A percentile compares a stretch with the other conserved stretches of the same genome.
Conservation (phyloP, 2,329 filamentous ascomycete genomes). For the Rhinocladiella similis region DNA sequence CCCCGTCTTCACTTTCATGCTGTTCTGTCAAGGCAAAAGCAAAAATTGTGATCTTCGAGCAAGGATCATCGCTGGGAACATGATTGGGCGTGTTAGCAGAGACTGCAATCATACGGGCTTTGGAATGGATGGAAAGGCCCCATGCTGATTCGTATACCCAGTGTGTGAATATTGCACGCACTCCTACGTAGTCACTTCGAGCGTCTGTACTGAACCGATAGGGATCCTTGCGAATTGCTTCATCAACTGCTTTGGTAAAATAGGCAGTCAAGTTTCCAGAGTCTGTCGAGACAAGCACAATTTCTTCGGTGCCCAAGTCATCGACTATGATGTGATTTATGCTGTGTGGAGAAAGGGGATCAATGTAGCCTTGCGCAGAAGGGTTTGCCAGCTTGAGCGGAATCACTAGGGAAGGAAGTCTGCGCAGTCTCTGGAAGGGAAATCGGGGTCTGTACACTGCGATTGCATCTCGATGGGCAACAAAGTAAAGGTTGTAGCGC, state of each 20-base stretch:
- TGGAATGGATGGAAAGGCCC: constrained; percentile 80
- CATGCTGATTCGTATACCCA: constrained; percentile 80
- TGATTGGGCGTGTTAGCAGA: constrained; percentile 65
- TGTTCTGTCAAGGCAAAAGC: constrained; percentile 42
- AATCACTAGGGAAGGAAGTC: constrained; percentile 43
- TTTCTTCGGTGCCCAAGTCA: constrained; percentile 68
- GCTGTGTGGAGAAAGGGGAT: constrained; percentile 55
- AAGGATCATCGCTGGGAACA: constrained; percentile 21
- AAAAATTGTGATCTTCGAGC: constrained; percentile 30
- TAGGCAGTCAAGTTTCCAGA: constrained; percentile 75
- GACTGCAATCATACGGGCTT: constrained; percentile 82
- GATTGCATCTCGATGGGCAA: constrained; percentile 42
- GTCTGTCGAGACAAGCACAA: constrained; percentile 68
- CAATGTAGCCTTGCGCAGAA: constrained; percentile 55
- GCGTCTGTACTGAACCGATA: constrained; percentile 24
- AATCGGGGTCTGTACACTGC: constrained; percentile 47
- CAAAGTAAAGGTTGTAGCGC: constrained; percentile 48
- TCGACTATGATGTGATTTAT: constrained; percentile 71
- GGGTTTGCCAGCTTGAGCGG: constrained; percentile 41
- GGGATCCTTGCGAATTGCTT: constrained; percentile 42
- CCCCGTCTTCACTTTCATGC: constrained; percentile 20
- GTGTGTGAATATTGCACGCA: constrained; percentile 66
- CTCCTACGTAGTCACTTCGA: constrained; percentile 36
- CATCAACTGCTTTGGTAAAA: constrained; percentile 57
- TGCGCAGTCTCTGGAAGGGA: constrained; percentile 40